Evolutionary conservation across 192 early-diverging fungal genomes (phyloP), one percentile per base, ranked within the genome.

Genomic region (Mortierella hygrophila): DNA sequence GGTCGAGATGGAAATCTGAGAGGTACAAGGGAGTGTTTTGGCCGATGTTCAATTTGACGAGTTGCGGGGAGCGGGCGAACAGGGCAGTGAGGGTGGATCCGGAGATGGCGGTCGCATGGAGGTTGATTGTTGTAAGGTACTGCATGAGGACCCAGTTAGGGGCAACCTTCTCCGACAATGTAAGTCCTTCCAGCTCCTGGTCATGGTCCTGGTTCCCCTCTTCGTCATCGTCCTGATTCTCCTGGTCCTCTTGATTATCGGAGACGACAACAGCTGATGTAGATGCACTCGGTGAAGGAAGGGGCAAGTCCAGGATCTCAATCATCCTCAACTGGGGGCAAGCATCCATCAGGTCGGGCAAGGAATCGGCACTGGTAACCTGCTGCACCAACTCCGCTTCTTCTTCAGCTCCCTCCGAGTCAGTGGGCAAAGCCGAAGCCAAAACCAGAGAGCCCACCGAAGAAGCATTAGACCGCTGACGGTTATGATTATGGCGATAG

Each of bases 71-170:
- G n/a, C 79, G 78, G 5, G 44, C 40, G 29, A 86, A 81, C 13
- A 86, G 57, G 9, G 49, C 20, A 0, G 84, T 81, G 35, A 86
- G 74, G n/a, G 68, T 81, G 13, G 78, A 70, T n/a, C 84, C 84
- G 29, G 84, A 78, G 40, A 86, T 37, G 21, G 75, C 26, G 15
- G 79, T 86, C 8, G 35, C 75, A 46, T 80, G 76, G 47, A 86
- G n/a, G 44, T 81, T 86, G 84, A 86, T 80, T 47, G 71, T 49
- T 21, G 84, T 81, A 65, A 86, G 68, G 54, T 77, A 40, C 5
- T 32, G 74, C 84, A 86, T 81, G 20, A 52, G 29, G 15, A 41
- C 23, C 78, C 57, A 74, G 1, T 73, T 49, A 15, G 44, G 55
- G 3, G 57, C 32, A 16, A 68, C 20, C 5, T 52, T 32, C 26